Evolutionary conservation across 345 rosid species (phyloP).

Genomic region (Melaleuca quinquenervia): DNA sequence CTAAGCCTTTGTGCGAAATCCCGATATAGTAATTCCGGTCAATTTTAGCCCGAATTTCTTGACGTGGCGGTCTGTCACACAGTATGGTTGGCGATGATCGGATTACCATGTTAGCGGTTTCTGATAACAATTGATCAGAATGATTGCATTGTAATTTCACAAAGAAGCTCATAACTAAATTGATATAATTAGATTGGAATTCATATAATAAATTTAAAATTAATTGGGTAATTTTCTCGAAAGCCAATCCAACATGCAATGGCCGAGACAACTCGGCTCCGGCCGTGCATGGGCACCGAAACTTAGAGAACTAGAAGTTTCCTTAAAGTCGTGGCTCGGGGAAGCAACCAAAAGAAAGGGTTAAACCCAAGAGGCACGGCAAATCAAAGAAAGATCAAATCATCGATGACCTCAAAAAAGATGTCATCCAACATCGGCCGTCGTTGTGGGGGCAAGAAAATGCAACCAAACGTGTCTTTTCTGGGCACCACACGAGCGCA

Average conservation of each 20-base stretch:
- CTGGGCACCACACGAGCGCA: neutral
- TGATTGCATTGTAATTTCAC: neutral
- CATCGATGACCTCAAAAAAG: neutral
- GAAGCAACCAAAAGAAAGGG: neutral
- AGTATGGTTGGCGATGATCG: no score
- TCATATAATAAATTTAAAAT: no score
- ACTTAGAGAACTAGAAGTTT: neutral
- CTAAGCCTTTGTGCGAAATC: no score
- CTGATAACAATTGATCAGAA: accelerated
- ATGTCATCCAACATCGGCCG: neutral
- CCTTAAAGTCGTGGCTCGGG: neutral
- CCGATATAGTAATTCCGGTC: no score
- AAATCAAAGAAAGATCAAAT: neutral
- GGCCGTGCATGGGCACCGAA: neutral
- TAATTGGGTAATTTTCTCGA: no score
- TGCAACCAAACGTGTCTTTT: neutral
- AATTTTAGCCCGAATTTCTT: no score
- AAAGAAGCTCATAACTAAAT: neutral
- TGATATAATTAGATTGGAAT: no score
- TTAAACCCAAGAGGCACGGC: neutral
- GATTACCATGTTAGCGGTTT: no score
- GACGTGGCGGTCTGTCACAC: no score
- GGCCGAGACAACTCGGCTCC: neutral
- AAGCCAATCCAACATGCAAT: no score
- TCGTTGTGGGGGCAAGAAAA: neutral